Conservation (phyloP, 208 protist species). For the Trypanosomatidae sp. region DNA sequence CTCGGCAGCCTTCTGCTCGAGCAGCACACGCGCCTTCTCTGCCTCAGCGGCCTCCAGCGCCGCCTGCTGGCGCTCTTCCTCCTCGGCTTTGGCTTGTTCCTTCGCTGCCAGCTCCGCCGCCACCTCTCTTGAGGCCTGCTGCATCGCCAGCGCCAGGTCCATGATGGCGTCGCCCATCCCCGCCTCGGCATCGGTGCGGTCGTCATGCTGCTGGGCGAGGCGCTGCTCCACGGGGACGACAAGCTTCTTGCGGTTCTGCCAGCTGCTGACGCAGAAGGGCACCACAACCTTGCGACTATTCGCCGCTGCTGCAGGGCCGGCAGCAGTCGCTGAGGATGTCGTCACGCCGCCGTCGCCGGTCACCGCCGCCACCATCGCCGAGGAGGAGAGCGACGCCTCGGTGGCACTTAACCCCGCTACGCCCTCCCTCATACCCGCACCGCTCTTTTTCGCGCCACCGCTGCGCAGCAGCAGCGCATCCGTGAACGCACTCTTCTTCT, state of each 20-base stretch:
- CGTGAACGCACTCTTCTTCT: conserved; percentile 36
- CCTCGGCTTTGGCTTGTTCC: conserved; percentile 45
- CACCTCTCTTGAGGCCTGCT: conserved; percentile 50
- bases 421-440: too few relatives aligned
- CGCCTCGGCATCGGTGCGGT: conserved; percentile 11
- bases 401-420: too few relatives aligned
- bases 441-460: not conserved
- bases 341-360: not conserved
- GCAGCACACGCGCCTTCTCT: conserved; percentile 55
- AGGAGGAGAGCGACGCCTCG: not conserved
- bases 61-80: conserved; percentile 65
- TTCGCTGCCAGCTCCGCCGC: conserved; percentile 49
- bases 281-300: conserved; percentile 36
- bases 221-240: conserved; percentile 80
- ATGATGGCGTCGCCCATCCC: conserved; percentile 62
- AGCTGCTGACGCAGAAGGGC: conserved; percentile 72
- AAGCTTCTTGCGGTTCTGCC: conserved; percentile 83
- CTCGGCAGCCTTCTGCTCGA: conserved; percentile 55
- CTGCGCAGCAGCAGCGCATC: conserved; percentile 18
- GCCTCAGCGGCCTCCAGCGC: conserved; percentile 60
- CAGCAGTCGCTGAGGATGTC: too few relatives aligned
- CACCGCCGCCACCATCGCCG: conserved; percentile 8
- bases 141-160: conserved; percentile 68
- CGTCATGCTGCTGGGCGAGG: conserved; percentile 55
- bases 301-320: not conserved